Evolutionary conservation across 2,329 filamentous ascomycete genomes (phyloP).

Genomic region (Aspergillus vadensis): DNA sequence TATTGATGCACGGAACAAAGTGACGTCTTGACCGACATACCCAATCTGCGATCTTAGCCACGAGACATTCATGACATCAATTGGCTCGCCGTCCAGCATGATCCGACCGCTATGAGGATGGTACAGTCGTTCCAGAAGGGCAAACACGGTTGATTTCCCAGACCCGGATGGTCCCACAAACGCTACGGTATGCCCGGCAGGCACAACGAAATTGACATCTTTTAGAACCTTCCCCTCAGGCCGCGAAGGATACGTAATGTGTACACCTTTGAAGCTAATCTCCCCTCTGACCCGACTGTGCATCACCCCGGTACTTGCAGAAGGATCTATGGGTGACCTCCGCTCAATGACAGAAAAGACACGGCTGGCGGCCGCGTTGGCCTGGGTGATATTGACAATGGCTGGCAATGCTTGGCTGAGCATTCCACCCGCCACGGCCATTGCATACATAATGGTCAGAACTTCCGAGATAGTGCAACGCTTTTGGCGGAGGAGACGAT

Average conservation of each 20-base stretch:
- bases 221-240: conserved; percentile 42
- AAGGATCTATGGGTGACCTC: conserved; percentile 37
- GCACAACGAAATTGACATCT: conserved; percentile 34
- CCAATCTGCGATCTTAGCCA: conserved; percentile 23
- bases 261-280: conserved; percentile 45
- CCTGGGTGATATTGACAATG: conserved; percentile 22
- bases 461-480: conserved; percentile 10
- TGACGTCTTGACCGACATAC: conserved; percentile 64
- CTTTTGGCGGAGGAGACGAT: conserved; percentile 2
- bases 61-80: conserved; percentile 36
- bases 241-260: conserved; percentile 37
- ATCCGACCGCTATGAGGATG: conserved; percentile 45
- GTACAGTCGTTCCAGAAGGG: conserved; percentile 72
- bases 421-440: conserved; percentile 11
- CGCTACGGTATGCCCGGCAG: conserved; percentile 53
- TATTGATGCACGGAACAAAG: conserved; percentile 79
- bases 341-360: conserved; percentile 42
- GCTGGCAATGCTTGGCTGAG: conserved; percentile 14
- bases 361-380: conserved; percentile 8
- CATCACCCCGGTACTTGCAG: conserved; percentile 22
- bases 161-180: conserved; percentile 73
- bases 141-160: conserved; percentile 74
- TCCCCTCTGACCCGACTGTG: conserved; percentile 23
- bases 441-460: conserved; percentile 14
- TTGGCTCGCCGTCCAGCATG: conserved; percentile 38